Percentiles rank a stretch among this genome's conserved stretches.
Conservation (phyloP, 176 grass and related monocot species). For the Musa itinerans region DNA sequence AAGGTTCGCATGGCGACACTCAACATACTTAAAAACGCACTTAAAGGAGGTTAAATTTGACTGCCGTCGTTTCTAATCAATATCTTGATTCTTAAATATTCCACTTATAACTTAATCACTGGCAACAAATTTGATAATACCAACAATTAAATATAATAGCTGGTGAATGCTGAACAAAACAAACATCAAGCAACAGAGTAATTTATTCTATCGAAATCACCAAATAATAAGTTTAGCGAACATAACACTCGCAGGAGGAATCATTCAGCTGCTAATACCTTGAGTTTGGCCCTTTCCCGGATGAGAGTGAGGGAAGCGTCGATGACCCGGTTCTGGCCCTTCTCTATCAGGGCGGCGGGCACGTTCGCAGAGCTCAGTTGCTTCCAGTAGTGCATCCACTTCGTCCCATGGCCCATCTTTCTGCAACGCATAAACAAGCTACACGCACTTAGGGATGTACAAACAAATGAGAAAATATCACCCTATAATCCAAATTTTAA, state of each 20-base stretch:
- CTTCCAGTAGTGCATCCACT: conserved; percentile 60
- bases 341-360: conserved; percentile 52
- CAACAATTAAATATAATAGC: not conserved
- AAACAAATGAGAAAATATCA: not conserved
- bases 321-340: conserved; percentile 81
- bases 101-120: not conserved
- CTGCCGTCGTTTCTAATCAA: not conserved
- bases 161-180: no score
- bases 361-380: conserved; percentile 53
- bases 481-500: no score
- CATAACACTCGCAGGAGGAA: not conserved
- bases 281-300: conserved; percentile 90
- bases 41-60: not conserved
- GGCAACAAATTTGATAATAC: not conserved
- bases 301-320: conserved; percentile 96
- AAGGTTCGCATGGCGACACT: no score
- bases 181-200: no score
- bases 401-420: conserved; percentile 38
- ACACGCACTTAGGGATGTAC: not conserved
- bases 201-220: no score
- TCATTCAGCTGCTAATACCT: conserved; percentile 30
- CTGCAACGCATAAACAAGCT: not conserved
- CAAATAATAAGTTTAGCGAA: not conserved
- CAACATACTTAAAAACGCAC: no score
- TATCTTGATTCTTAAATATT: not conserved